Conservation (phyloP, 2,329 filamentous ascomycete species). For the Ascochyta fabae region DNA sequence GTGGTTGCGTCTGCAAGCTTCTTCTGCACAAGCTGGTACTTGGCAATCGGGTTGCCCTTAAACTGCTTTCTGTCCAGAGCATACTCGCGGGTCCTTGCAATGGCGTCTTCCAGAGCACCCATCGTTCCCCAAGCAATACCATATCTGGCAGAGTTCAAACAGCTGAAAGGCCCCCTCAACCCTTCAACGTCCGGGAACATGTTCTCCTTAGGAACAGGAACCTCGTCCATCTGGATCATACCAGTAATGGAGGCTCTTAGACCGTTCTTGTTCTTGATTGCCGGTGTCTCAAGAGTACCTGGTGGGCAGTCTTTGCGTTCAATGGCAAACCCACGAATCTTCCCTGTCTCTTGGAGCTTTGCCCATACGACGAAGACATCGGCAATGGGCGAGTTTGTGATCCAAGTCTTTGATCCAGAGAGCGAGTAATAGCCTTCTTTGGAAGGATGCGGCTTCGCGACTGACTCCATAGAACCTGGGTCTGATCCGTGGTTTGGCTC, state of each 20-base stretch:
- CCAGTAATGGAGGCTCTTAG: slow-evolving; percentile 92
- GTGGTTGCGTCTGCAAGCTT: slow-evolving; percentile 93
- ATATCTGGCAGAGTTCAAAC: slow-evolving; percentile 90
- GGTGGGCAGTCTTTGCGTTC: slow-evolving; percentile 84
- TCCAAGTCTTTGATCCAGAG: slow-evolving; percentile 90
- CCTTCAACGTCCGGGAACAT: slow-evolving; percentile 94
- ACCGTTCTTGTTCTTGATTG: slow-evolving; percentile 94
- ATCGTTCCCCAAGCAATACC: slow-evolving; percentile 95
- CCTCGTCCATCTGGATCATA: slow-evolving; percentile 95
- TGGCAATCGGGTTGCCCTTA: slow-evolving; percentile 91
- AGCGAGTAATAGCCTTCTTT: slow-evolving; percentile 83
- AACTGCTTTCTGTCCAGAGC: slow-evolving; percentile 95
- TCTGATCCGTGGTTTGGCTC: slow-evolving; percentile 94
- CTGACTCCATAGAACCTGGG: slow-evolving; percentile 88
- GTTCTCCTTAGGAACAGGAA: slow-evolving; percentile 85
- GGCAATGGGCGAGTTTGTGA: slow-evolving; percentile 90
- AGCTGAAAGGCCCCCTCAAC: slow-evolving; percentile 86
- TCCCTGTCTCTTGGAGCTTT: slow-evolving; percentile 86
- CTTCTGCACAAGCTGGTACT: slow-evolving; percentile 97
- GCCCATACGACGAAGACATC: slow-evolving; percentile 91
- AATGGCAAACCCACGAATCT: slow-evolving; percentile 91
- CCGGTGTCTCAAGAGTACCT: slow-evolving; percentile 87
- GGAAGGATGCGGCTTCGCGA: slow-evolving; percentile 81
- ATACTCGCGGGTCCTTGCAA: slow-evolving; percentile 80
- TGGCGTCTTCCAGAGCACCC: slow-evolving; percentile 91